Evolutionary conservation across 257 asterid genomes (phyloP).

Genomic region (Cinchona pubescens): DNA sequence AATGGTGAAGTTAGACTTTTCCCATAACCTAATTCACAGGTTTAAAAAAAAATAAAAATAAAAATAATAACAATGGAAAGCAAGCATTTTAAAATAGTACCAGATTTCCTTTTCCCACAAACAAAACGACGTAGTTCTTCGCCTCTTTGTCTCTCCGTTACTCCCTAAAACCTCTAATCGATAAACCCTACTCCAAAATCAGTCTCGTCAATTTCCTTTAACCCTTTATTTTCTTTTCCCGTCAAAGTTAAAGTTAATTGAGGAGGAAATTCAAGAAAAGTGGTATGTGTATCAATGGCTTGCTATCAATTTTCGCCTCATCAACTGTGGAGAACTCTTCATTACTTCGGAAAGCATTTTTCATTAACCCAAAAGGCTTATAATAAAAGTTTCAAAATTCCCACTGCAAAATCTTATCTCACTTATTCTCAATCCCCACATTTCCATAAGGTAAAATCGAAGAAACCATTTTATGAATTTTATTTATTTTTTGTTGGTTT

Average conservation of each 20-base stretch:
- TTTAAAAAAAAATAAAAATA: no score
- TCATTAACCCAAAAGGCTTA: slow-evolving; percentile 24
- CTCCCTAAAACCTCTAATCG: neutral
- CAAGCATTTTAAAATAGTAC: no score
- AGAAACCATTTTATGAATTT: neutral
- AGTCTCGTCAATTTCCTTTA: neutral
- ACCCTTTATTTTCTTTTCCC: neutral
- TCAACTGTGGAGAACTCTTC: slow-evolving; percentile 42
- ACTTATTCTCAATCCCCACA: slow-evolving; percentile 27
- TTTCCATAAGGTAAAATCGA: slow-evolving; percentile 36
- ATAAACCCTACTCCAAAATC: neutral
- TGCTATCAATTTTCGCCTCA: slow-evolving; percentile 41
- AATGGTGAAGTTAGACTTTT: no score
- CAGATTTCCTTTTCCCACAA: no score
- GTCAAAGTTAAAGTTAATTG: neutral
- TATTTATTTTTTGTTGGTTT: neutral
- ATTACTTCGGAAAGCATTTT: slow-evolving; percentile 35
- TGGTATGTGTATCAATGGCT: slow-evolving; percentile 49
- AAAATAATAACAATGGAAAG: no score
- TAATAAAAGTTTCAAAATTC: slow-evolving; percentile 19
- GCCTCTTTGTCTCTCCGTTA: neutral
- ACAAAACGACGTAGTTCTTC: neutral
- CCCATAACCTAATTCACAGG: no score
- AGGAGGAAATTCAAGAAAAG: neutral
- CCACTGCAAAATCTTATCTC: slow-evolving; percentile 22